Evolutionary conservation across 805 yeast species (phyloP).

Genomic region (Candida pseudoglaebosa): DNA sequence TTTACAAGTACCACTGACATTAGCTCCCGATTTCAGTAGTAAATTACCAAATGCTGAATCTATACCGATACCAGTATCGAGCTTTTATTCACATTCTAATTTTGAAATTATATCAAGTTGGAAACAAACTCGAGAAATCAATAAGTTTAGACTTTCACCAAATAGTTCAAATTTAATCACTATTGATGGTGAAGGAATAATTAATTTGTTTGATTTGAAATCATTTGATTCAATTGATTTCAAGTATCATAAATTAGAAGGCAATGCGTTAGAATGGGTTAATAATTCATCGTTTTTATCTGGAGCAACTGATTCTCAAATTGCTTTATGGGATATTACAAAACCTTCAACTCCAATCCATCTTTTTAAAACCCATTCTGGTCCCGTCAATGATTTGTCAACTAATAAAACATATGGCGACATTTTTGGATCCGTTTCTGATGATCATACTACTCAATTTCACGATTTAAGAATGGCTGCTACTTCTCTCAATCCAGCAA

Average conservation of each 20-base stretch:
- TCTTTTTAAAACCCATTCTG: constrained; percentile 47
- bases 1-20: constrained; percentile 47
- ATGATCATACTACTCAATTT: constrained; percentile 58
- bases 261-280: constrained; percentile 71
- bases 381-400: constrained; percentile 64
- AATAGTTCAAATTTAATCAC: constrained; percentile 48
- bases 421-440: constrained; percentile 68
- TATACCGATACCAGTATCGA: constrained; percentile 18
- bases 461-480: constrained; percentile 47
- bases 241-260: constrained; percentile 60
- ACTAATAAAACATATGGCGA: constrained; percentile 43
- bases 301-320: constrained; percentile 62
- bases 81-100: constrained; percentile 30
- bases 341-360: constrained; percentile 44
- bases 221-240: constrained; percentile 25
- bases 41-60: constrained; percentile 21
- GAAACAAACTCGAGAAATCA: constrained; percentile 65
- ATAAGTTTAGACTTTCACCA: constrained; percentile 55
- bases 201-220: constrained; percentile 39
- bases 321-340: constrained; percentile 67
- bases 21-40: constrained; percentile 32
- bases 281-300: constrained; percentile 46
- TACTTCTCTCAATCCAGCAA: constrained; percentile 34
- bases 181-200: constrained; percentile 49
- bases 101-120: constrained; percentile 46